These are phyloP conservation scores for Clitopilus passeckerianus DNA, from an alignment of 768 basidiomycete genomes.

Conservation along the genomic window DNA sequence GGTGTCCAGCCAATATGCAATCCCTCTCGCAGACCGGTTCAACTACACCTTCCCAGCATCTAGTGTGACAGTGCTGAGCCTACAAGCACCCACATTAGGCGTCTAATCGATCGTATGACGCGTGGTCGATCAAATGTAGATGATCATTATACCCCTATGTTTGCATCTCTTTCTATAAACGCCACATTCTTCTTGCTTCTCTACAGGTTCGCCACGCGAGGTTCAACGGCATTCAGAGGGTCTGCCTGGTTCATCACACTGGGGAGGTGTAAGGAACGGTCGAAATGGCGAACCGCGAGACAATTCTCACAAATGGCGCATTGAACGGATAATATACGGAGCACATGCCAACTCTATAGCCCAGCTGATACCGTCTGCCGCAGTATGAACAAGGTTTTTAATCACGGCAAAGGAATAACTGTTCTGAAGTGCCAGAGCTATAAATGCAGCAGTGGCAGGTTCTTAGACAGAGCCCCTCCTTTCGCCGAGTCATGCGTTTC, in stretches of 20 bases:
- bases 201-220: neutral
- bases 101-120: neutral
- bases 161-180: neutral
- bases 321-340: slow-evolving; percentile 17
- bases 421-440: neutral
- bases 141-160: neutral
- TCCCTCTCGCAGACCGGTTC: slow-evolving; percentile 21
- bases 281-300: slow-evolving; percentile 3
- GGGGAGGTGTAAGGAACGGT: neutral
- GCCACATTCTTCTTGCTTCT: neutral
- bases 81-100: slow-evolving; percentile 13
- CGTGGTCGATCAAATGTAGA: neutral
- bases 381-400: neutral
- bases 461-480: neutral
- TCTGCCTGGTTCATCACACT: neutral
- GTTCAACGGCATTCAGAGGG: neutral
- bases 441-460: neutral
- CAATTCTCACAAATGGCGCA: slow-evolving; percentile 10
- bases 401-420: neutral
- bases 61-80: slow-evolving; percentile 23
- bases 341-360: slow-evolving; percentile 7
- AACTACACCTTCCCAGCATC: slow-evolving; percentile 29
- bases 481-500: neutral
- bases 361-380: slow-evolving; percentile 4
- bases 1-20: slow-evolving; percentile 19